Evolutionary conservation across 768 basidiomycete genomes (phyloP), one percentile per base, ranked within the genome.

Genomic region (Sarcodon aspratus): DNA sequence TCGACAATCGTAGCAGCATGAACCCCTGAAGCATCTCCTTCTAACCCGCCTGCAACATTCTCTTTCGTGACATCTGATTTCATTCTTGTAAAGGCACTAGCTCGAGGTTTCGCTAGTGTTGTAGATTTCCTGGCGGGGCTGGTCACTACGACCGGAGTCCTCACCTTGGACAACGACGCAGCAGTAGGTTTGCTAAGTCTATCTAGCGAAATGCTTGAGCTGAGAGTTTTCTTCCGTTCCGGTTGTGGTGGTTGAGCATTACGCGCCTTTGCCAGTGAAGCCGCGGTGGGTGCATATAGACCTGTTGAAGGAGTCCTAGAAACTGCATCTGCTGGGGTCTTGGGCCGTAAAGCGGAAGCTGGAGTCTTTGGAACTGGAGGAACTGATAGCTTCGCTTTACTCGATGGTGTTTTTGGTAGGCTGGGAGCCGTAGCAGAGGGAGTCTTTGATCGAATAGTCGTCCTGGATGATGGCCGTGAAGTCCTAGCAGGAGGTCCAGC

Each of bases 131-230:
- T 43, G 36, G 27, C 45, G 27, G 52, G 37, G 7, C 43, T 36
- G 33, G 52, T 11, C 21, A 18, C 43, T 9, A 56, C 45, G 7
- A 44, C 56, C 3, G 62, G 52, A n/a, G 68, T 60, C 13, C 80
- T 74, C 17, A 75, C 76, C 59, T 78, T 82, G 18, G 78, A 79
- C 50, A 84, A 59, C 1, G 84, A 85, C 27, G 86, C 82, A 9
- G 85, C 85, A 1, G 87, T 89, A n/a, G 86, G 87, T 62, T 86
- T 86, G 63, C 78, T 85, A 38, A 89, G 67, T 46, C 87, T 73
- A 50, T 85, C 82, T 11, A 57, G 50, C 9, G 80, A 69, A 0
- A 71, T 71, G 44, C 67, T 74, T 50, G 70, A 70, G 49, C 74
- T 75, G 42, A 78, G 55, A 0, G 75, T 71, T n/a, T 65, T 58